phyloP scores from a whole-genome alignment of 345 rosid genomes.

The Dimocarpus longan region DNA sequence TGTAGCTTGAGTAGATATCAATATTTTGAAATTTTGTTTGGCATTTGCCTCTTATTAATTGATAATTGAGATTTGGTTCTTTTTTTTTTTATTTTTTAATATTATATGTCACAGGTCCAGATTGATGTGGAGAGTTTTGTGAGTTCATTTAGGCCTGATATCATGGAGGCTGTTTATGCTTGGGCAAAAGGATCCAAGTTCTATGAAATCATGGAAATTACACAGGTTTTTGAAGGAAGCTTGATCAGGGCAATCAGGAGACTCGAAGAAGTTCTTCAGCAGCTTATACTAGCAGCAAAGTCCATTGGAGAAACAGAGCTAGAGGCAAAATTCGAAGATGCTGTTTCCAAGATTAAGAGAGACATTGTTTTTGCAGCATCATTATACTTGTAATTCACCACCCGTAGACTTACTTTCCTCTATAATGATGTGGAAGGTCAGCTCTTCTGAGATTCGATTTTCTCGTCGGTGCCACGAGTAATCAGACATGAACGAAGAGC shows the following conservation, averaged over 20 bases:
- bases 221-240: constrained; percentile 96
- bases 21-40: background rate
- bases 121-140: constrained; percentile 82
- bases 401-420: background rate
- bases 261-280: constrained; percentile 94
- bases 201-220: constrained; percentile 91
- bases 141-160: constrained; percentile 86
- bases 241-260: constrained; percentile 97
- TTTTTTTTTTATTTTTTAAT: background rate
- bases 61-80: background rate
- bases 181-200: constrained; percentile 99
- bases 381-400: constrained; percentile 60
- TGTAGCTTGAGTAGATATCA: background rate
- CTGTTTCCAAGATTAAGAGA: constrained; percentile 87
- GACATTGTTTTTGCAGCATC: constrained; percentile 98
- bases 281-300: constrained; percentile 86
- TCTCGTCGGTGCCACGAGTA: background rate
- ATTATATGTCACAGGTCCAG: constrained; percentile 67
- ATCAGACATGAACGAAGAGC: background rate
- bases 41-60: background rate
- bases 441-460: background rate
- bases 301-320: constrained; percentile 90
- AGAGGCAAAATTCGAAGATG: constrained; percentile 81
- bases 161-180: constrained; percentile 97
- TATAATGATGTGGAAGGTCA: background rate